Base-by-base conservation (phyloP, 2,329 filamentous ascomycete genomes). In the Fusarium subglutinans region DNA sequence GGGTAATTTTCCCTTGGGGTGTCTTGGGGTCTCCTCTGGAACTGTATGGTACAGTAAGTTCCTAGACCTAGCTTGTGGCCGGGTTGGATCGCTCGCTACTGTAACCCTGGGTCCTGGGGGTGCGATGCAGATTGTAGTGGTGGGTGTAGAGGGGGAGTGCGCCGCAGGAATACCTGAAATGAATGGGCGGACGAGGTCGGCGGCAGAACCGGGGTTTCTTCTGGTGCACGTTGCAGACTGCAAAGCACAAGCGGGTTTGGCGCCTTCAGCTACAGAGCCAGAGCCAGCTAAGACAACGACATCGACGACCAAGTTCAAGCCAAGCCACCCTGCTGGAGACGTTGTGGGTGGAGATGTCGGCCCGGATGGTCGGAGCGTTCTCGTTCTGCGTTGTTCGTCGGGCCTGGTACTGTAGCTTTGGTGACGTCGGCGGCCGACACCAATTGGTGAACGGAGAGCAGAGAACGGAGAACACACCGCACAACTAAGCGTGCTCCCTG, bases 181-280 rank as follows among this genome's bases (percentile, higher is more conserved):
- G 76, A 75, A 74, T 77, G 69, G 74, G 60, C 73, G 72, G 76
- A 77, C 69, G 76, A 77, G 69, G 75, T 79, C 74, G 75, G 77
- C 77, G 77, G 70, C 63, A 77, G 69, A 59, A 76, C 75, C 76
- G 76, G 76, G 76, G 76, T 72, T 69, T 73, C 72, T 70, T 55
- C 66, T 71, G 58, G 66, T 76, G 74, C 74, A 71, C 55, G 24
- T 24, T 55, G 51, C 35, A 54, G 35, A 38, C 51, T 54, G 30
- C 30, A 48, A 30, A 50, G 55, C 40, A 48, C 77, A 80, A 79
- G 78, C 78, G 79, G 79, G 75, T 79, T 80, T 79, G 78, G 77
- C 78, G 78, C 79, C 70, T 74, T 80, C 78, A 80, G 76, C 78
- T 80, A 64, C 68, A 76, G 54, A 70, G 65, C 74, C 68, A 72